phyloP scores from a whole-genome alignment of 306 rosid species.

The Senna tora region DNA sequence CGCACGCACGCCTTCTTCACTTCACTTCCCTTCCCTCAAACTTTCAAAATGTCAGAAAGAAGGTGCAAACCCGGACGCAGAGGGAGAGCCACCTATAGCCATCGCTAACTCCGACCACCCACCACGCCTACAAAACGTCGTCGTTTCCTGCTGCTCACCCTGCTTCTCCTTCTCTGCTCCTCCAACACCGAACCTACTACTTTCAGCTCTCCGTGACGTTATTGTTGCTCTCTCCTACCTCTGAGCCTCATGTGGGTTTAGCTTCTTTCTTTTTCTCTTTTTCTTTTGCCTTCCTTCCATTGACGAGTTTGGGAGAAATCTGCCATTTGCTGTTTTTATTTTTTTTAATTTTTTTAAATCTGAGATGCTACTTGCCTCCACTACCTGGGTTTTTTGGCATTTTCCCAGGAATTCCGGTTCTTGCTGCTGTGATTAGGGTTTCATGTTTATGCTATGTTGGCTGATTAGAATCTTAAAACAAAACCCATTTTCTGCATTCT shows the following conservation, averaged over 20 bases:
- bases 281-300: neutral
- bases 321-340: neutral
- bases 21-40: slow-evolving; percentile 36
- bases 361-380: slow-evolving; percentile 42
- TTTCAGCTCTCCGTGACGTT: slow-evolving; percentile 34
- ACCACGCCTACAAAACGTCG: neutral
- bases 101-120: slow-evolving; percentile 2
- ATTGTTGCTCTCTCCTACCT: slow-evolving; percentile 23
- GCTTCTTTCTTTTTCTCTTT: neutral
- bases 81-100: neutral
- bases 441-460: slow-evolving; percentile 36
- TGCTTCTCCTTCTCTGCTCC: neutral
- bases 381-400: slow-evolving; percentile 32
- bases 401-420: slow-evolving; percentile 45
- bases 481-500: neutral
- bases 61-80: slow-evolving; percentile 23
- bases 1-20: too few species aligned
- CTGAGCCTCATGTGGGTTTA: slow-evolving; percentile 3
- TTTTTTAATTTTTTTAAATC: slow-evolving; percentile 1
- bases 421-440: slow-evolving; percentile 30
- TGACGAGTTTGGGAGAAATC: neutral
- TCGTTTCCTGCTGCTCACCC: neutral
- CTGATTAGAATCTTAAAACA: neutral
- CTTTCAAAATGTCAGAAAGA: slow-evolving; percentile 43
- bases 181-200: too few species aligned